Conservation (phyloP, 2,329 filamentous ascomycete species). For the Arthrinium puccinioides region DNA sequence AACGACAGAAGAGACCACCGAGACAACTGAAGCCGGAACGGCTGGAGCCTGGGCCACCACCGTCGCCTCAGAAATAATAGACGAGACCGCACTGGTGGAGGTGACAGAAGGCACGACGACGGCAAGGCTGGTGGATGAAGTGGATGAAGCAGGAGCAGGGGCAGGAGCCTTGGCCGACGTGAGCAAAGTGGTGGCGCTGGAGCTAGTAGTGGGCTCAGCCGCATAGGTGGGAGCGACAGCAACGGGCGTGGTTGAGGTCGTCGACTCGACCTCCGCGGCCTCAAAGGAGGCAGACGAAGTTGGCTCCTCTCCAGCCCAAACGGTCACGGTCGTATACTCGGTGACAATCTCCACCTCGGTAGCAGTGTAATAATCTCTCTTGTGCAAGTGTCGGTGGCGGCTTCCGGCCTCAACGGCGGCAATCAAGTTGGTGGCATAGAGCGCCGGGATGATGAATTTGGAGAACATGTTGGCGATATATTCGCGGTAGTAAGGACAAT, state of each 20-base stretch:
- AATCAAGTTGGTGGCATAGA: conserved; percentile 20
- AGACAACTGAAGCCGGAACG: neutral
- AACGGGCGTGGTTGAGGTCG: conserved; percentile 5
- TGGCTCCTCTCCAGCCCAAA: conserved; percentile 16
- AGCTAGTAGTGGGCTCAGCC: conserved; percentile 1
- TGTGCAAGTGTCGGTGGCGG: conserved; percentile 20
- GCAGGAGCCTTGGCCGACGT: conserved; percentile 13
- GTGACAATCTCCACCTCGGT: conserved; percentile 22
- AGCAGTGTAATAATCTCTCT: conserved; percentile 18
- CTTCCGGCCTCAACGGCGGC: conserved; percentile 16
- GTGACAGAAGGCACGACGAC: neutral
- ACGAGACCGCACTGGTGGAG: too few species aligned
- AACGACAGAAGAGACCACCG: neutral
- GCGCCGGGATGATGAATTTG: conserved; percentile 21
- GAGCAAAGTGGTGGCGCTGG: conserved; percentile 16
- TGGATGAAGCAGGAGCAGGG: conserved; percentile 3
- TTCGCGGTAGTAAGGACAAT: conserved; percentile 3
- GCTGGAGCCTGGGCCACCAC: too few species aligned
- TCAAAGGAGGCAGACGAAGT: neutral
- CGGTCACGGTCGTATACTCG: conserved; percentile 19
- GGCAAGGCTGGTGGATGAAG: neutral
- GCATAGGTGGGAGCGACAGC: conserved; percentile 7
- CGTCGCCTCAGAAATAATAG: too few species aligned
- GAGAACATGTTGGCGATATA: conserved; percentile 22
- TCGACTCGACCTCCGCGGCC: neutral